Conservation (phyloP, 1,284 basidiomycete genomes). For the Trichosporon faecale region DNA sequence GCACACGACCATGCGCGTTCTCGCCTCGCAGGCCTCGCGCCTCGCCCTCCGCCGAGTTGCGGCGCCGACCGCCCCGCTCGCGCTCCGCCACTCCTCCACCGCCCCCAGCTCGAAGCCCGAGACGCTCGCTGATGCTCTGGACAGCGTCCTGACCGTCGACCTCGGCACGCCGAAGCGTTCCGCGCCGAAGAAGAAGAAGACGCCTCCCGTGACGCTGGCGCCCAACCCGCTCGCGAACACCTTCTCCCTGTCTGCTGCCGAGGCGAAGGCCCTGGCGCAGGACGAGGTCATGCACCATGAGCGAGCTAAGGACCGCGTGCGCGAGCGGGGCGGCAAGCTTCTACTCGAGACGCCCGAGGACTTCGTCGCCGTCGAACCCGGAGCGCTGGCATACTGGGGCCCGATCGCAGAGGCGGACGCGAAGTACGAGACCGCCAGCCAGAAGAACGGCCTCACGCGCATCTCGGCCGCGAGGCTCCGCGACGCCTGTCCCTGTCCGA, state of each 20-base stretch:
- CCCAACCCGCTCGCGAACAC: conserved; percentile 5
- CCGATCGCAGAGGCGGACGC: conserved; percentile 17
- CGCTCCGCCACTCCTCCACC: background rate
- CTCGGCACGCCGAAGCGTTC: background rate
- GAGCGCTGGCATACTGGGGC: conserved; percentile 18
- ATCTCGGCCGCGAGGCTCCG: conserved; percentile 56
- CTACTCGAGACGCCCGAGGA: conserved; percentile 13
- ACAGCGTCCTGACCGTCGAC: background rate
- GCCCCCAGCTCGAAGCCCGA: background rate
- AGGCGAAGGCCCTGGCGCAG: background rate
- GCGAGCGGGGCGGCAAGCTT: background rate
- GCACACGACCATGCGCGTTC: background rate
- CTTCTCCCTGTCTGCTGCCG: background rate
- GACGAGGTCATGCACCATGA: background rate
- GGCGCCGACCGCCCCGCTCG: background rate
- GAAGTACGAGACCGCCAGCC: background rate
- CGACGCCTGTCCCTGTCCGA: conserved; percentile 59
- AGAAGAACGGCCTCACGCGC: background rate
- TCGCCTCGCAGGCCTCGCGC: conserved; percentile 1
- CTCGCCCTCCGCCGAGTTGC: background rate
- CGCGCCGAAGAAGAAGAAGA: background rate
- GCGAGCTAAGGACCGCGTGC: background rate
- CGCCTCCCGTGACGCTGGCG: background rate
- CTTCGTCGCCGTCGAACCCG: conserved; percentile 16
- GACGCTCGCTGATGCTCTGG: background rate